Percentiles rank a stretch among this genome's conserved stretches.
These are phyloP conservation scores for Pichia rugopelliculosa DNA, from an alignment of 805 yeast genomes.

Conservation along the genomic window DNA sequence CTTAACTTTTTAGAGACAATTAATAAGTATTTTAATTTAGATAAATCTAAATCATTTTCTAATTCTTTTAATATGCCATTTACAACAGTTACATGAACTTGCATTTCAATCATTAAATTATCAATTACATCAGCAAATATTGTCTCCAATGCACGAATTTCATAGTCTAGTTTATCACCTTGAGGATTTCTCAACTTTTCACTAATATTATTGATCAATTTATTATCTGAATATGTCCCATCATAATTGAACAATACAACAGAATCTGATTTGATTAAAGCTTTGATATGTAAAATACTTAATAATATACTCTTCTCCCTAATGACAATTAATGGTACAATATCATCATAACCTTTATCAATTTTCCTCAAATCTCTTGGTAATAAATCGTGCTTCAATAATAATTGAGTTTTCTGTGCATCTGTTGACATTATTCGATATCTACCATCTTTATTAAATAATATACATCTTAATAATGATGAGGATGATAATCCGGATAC, in stretches of 20 bases:
- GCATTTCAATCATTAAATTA: slow-evolving; percentile 79
- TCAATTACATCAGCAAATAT: slow-evolving; percentile 74
- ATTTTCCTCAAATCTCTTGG: slow-evolving; percentile 51
- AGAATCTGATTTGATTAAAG: slow-evolving; percentile 44
- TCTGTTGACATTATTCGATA: slow-evolving; percentile 40
- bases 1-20: slow-evolving; percentile 80
- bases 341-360: slow-evolving; percentile 39
- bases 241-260: slow-evolving; percentile 44
- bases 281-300: slow-evolving; percentile 42
- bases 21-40: slow-evolving; percentile 66
- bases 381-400: slow-evolving; percentile 38
- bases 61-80: slow-evolving; percentile 66
- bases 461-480: slow-evolving; percentile 35
- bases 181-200: slow-evolving; percentile 30
- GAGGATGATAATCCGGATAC: slow-evolving; percentile 2
- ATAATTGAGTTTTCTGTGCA: slow-evolving; percentile 34
- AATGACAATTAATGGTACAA: slow-evolving; percentile 49
- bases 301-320: slow-evolving; percentile 40
- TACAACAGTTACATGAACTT: slow-evolving; percentile 70
- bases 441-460: slow-evolving; percentile 40
- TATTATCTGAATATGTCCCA: slow-evolving; percentile 37
- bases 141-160: slow-evolving; percentile 83
- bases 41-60: slow-evolving; percentile 76
- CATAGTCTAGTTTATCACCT: slow-evolving; percentile 59
- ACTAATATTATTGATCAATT: slow-evolving; percentile 37